Percentiles rank a stretch among this genome's conserved stretches.
Evolutionary conservation across 1,284 basidiomycete species (phyloP).

Genomic region (Sanguinoderma infundibulare): DNA sequence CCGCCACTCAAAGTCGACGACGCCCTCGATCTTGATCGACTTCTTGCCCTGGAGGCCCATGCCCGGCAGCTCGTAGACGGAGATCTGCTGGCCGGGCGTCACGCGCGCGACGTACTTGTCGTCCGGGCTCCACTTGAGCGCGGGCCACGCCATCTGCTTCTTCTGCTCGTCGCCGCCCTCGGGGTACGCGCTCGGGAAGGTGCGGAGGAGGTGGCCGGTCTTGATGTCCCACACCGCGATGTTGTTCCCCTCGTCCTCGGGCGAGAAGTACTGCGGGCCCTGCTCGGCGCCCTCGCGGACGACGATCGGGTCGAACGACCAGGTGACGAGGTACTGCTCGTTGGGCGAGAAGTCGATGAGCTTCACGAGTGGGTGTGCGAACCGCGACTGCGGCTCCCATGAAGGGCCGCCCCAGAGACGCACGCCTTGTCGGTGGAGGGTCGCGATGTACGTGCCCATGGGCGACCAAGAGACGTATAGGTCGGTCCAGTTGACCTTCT

Average conservation of each 20-base stretch:
- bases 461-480: slow-evolving; percentile 99
- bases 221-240: slow-evolving; percentile 98
- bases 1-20: slow-evolving; percentile 99
- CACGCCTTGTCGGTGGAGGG: slow-evolving; percentile 95
- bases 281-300: slow-evolving; percentile 84
- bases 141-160: slow-evolving; percentile 92
- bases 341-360: slow-evolving; percentile 98
- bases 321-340: slow-evolving; percentile 97
- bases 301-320: slow-evolving; percentile 95
- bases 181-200: slow-evolving; percentile 77
- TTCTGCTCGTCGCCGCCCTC: slow-evolving; percentile 69
- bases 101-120: slow-evolving; percentile 94
- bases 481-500: slow-evolving; percentile 90
- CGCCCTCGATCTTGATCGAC: slow-evolving; percentile 97
- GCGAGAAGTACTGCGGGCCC: slow-evolving; percentile 87
- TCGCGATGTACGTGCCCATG: slow-evolving; percentile 91
- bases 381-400: slow-evolving; percentile 87
- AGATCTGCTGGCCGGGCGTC: slow-evolving; percentile 91
- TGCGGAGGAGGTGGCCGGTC: slow-evolving; percentile 90
- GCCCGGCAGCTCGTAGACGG: slow-evolving; percentile 92
- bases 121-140: slow-evolving; percentile 97
- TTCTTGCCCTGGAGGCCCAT: slow-evolving; percentile 98
- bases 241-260: slow-evolving; percentile 96
- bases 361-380: slow-evolving; percentile 95
- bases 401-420: slow-evolving; percentile 94